phyloP scores from a whole-genome alignment of 176 grass and related monocot genomes.

The Oryza meridionalis region DNA sequence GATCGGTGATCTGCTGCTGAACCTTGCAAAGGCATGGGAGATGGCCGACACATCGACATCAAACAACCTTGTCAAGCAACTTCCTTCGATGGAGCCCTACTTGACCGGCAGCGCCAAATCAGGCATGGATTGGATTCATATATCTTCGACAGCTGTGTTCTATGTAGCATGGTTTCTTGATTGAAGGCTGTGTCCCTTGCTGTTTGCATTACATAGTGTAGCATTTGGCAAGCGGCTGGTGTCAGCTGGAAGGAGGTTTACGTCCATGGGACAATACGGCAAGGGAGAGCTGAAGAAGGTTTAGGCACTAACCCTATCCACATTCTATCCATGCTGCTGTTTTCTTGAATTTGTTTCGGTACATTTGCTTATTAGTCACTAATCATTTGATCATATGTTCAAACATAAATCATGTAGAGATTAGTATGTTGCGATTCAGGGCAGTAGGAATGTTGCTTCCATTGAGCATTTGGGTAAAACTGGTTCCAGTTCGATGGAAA shows the following conservation, averaged over 20 bases:
- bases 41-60: slow-evolving; percentile 64
- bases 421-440: background rate
- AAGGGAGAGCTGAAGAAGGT: slow-evolving; percentile 78
- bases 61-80: slow-evolving; percentile 64
- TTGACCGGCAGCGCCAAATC: slow-evolving; percentile 68
- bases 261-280: slow-evolving; percentile 71
- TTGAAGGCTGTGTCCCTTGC: slow-evolving; percentile 23
- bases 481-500: background rate
- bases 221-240: slow-evolving; percentile 86
- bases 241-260: slow-evolving; percentile 78
- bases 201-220: slow-evolving; percentile 63
- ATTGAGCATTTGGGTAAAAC: background rate
- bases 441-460: background rate
- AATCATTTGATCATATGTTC: background rate
- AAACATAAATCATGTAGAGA: background rate
- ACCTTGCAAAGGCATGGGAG: slow-evolving; percentile 80
- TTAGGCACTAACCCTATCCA: slow-evolving; percentile 31
- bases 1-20: slow-evolving; percentile 73
- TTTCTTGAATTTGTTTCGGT: slow-evolving; percentile 1
- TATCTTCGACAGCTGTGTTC: slow-evolving; percentile 7
- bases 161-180: slow-evolving; percentile 17
- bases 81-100: slow-evolving; percentile 65
- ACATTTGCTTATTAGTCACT: slow-evolving; percentile 14
- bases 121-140: slow-evolving; percentile 52
- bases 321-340: background rate